phyloP scores from a whole-genome alignment of 176 grass and related monocot genomes.

The Bothriochloa decipiens region DNA sequence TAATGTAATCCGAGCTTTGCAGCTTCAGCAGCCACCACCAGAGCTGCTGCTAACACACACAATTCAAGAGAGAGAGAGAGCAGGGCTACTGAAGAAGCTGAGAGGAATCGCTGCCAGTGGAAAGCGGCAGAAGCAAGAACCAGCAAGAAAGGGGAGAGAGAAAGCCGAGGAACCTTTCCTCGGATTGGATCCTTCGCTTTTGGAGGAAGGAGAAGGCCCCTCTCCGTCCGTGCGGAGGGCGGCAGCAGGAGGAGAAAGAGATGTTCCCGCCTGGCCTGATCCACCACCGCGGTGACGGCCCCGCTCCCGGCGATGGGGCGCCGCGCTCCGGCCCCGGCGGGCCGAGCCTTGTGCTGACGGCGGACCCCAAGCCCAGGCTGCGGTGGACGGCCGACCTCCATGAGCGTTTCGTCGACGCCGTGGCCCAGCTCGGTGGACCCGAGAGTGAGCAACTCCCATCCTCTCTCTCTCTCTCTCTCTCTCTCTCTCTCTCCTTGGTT shows the following conservation, averaged over 20 bases:
- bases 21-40: slow-evolving; percentile 23
- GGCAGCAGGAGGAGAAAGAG: slow-evolving; percentile 22
- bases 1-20: slow-evolving; percentile 20
- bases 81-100: not conserved
- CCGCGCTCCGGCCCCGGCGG: slow-evolving; percentile 31
- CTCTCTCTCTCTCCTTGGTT: not conserved
- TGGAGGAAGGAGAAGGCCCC: slow-evolving; percentile 9
- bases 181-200: slow-evolving; percentile 53
- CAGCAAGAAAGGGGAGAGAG: slow-evolving; percentile 43
- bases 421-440: slow-evolving; percentile 94
- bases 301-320: slow-evolving; percentile 35
- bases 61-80: not conserved
- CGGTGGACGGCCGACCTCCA: slow-evolving; percentile 98
- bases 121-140: slow-evolving; percentile 51
- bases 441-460: slow-evolving; percentile 62
- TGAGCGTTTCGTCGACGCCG: slow-evolving; percentile 97
- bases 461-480: too few species aligned
- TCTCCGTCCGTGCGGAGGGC: not conserved
- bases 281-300: slow-evolving; percentile 52
- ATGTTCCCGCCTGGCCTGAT: slow-evolving; percentile 66
- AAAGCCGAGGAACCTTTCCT: slow-evolving; percentile 43
- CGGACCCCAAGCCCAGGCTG: slow-evolving; percentile 90
- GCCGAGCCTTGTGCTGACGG: slow-evolving; percentile 87
- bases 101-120: slow-evolving; percentile 34
- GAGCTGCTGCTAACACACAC: not conserved